A percentile compares a stretch with the other conserved stretches of the same genome.
Evolutionary conservation across 306 rosid species (phyloP).

Genomic region (Crotalaria pallida): DNA sequence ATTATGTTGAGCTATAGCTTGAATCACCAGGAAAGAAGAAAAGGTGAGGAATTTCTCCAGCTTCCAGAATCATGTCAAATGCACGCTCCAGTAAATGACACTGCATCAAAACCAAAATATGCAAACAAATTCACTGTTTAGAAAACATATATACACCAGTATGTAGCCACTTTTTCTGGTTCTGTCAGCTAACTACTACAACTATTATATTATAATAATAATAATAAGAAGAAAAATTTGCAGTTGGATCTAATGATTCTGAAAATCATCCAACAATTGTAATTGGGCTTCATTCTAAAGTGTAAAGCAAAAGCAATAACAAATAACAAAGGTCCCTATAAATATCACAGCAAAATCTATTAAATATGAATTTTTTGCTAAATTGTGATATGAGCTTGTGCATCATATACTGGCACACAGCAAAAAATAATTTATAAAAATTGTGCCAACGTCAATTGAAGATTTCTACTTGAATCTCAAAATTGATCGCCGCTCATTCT

Average conservation of each 20-base stretch:
- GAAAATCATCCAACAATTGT: not conserved
- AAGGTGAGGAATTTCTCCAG: slow-evolving; percentile 66
- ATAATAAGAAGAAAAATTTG: not conserved
- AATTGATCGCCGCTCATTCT: too few species aligned
- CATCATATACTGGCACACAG: not conserved
- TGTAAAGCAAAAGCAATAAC: not conserved
- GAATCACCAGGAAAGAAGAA: slow-evolving; percentile 54
- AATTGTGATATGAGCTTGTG: not conserved
- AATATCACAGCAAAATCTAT: not conserved
- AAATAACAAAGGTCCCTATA: not conserved
- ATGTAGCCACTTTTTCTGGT: not conserved
- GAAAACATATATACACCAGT: not conserved
- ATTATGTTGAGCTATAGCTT: slow-evolving; percentile 44
- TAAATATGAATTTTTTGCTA: not conserved
- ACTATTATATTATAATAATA: not conserved
- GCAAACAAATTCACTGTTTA: slow-evolving; percentile 17
- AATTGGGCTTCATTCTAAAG: too few species aligned
- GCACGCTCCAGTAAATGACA: slow-evolving; percentile 80
- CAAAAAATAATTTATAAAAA: slow-evolving; percentile 4
- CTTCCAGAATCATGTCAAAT: slow-evolving; percentile 65
- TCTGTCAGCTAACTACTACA: not conserved
- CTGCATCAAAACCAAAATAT: slow-evolving; percentile 44
- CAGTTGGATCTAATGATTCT: not conserved
- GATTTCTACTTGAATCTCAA: too few species aligned
- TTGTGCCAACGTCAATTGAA: not conserved